Evolutionary conservation across 352 stramenopile genomes (phyloP).

Genomic region (Globisporangium alternatum): DNA sequence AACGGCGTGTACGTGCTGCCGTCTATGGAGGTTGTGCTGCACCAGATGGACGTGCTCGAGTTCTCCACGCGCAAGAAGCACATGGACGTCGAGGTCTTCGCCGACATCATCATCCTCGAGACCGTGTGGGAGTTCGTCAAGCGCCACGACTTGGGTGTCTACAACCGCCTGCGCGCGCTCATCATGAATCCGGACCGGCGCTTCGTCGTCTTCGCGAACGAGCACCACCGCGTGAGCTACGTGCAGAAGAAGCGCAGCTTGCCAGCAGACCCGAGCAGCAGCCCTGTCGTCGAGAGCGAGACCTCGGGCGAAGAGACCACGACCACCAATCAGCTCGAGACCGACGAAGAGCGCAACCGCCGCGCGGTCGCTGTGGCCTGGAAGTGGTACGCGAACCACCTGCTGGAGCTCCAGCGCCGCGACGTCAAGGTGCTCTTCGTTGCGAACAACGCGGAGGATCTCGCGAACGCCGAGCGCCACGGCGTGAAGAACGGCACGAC

Average conservation of each 20-base stretch:
- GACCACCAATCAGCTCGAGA: slow-evolving; percentile 24
- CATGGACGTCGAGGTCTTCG: slow-evolving; percentile 45
- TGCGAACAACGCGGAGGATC: slow-evolving; percentile 63
- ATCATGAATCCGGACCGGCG: slow-evolving; percentile 77
- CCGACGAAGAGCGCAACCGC: slow-evolving; percentile 81
- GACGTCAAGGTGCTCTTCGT: slow-evolving; percentile 56
- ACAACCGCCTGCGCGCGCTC: slow-evolving; percentile 86
- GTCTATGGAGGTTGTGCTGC: slow-evolving; percentile 88
- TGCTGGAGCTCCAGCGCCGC: slow-evolving; percentile 47
- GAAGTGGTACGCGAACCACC: slow-evolving; percentile 71
- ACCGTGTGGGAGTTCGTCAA: slow-evolving; percentile 90
- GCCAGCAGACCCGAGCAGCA: slow-evolving; percentile 19
- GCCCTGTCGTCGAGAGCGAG: slow-evolving; percentile 19
- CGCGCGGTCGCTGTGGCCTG: slow-evolving; percentile 79
- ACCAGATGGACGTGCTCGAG: slow-evolving; percentile 90
- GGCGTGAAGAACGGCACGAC: slow-evolving; percentile 53
- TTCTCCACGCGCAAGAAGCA: slow-evolving; percentile 66
- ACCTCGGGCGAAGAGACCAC: slow-evolving; percentile 24
- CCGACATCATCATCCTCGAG: slow-evolving; percentile 88
- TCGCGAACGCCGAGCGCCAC: slow-evolving; percentile 37
- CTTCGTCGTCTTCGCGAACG: slow-evolving; percentile 93
- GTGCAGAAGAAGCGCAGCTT: slow-evolving; percentile 52
- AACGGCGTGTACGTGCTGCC: slow-evolving; percentile 74
- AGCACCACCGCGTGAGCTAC: slow-evolving; percentile 86
- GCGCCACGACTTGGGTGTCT: slow-evolving; percentile 85